These are phyloP conservation scores for Limnomonas spitsbergensis DNA, from an alignment of 139 green algal species.

Conservation along the genomic window DNA sequence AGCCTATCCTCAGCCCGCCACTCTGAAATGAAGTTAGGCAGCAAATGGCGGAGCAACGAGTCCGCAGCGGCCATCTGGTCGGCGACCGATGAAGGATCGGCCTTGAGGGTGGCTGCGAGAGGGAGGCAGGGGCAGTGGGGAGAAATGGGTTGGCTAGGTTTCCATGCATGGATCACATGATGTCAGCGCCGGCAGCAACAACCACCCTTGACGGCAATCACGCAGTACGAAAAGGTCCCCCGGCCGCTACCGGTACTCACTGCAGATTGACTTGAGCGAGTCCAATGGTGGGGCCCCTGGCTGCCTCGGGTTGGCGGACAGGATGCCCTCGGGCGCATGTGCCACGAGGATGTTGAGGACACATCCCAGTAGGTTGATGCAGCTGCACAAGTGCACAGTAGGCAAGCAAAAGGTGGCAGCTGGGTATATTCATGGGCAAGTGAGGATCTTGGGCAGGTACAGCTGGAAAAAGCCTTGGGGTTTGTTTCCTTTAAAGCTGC, in stretches of 20 bases:
- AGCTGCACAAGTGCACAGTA: slow-evolving; percentile 30
- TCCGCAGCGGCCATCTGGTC: slow-evolving; percentile 23
- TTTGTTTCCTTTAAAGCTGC: too few species aligned
- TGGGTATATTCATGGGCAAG: too few species aligned
- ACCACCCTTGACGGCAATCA: too few species aligned
- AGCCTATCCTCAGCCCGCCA: slow-evolving; percentile 11
- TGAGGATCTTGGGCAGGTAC: background rate
- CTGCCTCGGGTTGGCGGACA: background rate
- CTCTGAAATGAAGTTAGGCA: slow-evolving; percentile 18
- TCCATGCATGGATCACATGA: too few species aligned
- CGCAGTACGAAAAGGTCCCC: too few species aligned
- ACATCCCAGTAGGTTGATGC: slow-evolving; percentile 50
- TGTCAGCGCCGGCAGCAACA: too few species aligned
- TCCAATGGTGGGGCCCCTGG: background rate
- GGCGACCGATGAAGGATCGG: slow-evolving; percentile 9
- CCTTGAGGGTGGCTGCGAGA: slow-evolving; percentile 23
- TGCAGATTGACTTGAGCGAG: slow-evolving; percentile 2
- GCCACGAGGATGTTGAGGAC: slow-evolving; percentile 40
- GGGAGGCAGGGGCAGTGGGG: background rate
- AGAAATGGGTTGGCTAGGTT: too few species aligned
- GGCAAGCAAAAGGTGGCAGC: too few species aligned
- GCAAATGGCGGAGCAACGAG: slow-evolving; percentile 22
- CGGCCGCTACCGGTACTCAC: background rate
- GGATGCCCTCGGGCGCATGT: slow-evolving; percentile 22
- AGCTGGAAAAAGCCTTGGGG: too few species aligned